Base-by-base conservation (phyloP, 805 yeast species). In the Saccharomycopsis guyanensis region DNA sequence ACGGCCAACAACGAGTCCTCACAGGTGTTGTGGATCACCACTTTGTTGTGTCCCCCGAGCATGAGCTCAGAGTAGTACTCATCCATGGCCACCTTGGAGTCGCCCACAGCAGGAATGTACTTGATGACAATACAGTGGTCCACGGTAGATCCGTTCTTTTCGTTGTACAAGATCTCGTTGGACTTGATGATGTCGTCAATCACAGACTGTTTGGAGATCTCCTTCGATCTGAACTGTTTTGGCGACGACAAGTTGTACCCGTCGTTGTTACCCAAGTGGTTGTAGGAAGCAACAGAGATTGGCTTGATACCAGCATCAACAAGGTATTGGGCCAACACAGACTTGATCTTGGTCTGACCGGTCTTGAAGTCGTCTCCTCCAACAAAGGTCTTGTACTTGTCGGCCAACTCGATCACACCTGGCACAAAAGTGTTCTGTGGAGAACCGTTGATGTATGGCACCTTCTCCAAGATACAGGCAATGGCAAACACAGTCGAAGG, bases 231-330 rank as follows among this genome's bases (percentile, higher is more conserved):
- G 76, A 89, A 89, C 71, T 89, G 97, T 70, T 77, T 76, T 57
- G 95, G 95, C 7, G 97, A 86, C 46, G 87, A 76, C 69, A 89
- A 73, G 69, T 89, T 89, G 72, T 72, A 86, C 40, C 97, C 97
- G 64, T 89, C 97, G 61, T 89, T 89, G 73, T 89, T 89, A 62
- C 97, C 97, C 60, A 89, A 75, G 67, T 89, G 97, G 68, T 89
- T 89, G 70, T 89, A 89, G 15, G 96, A 88, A 19, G 97, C 97
- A 64, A 89, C 85, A 25, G 96, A 88, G 32, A 84, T 70, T 32
- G 97, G 97, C 66, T 86, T 83, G 66, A 89, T 89, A 70, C 97
- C 97, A 31, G 97, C 97, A 64, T 89, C 97, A 45, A 89, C 96
- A 56, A 89, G 75, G 65, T 82, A 89, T 69, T 91, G 97, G 19